phyloP scores from a whole-genome alignment of 306 rosid species.

The Alnus glutinosa region DNA sequence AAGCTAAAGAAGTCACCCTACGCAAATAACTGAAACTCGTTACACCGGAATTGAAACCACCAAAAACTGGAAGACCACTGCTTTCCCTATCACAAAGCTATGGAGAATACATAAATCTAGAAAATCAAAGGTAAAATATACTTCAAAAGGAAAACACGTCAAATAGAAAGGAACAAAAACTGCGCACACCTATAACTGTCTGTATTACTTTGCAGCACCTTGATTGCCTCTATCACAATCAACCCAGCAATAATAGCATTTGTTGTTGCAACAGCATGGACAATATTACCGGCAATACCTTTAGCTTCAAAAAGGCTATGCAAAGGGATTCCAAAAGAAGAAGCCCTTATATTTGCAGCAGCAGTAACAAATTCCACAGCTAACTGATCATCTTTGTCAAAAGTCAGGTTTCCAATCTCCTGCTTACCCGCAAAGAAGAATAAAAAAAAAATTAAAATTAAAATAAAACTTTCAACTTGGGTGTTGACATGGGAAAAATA shows the following conservation, averaged over 20 bases:
- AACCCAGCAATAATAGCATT: slow-evolving; percentile 95
- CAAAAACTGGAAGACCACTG: slow-evolving; percentile 8
- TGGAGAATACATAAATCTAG: neutral
- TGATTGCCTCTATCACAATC: slow-evolving; percentile 96
- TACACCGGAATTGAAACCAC: neutral
- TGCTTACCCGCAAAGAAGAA: slow-evolving; percentile 33
- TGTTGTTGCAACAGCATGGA: slow-evolving; percentile 98
- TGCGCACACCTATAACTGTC: slow-evolving; percentile 68
- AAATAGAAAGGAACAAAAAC: slow-evolving; percentile 17
- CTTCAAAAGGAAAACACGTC: slow-evolving; percentile 4
- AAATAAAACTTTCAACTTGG: neutral
- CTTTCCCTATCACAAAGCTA: neutral
- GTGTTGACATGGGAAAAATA: slow-evolving; percentile 7
- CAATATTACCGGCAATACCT: slow-evolving; percentile 99
- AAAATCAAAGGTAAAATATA: neutral
- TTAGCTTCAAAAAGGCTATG: slow-evolving; percentile 98
- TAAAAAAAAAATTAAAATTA: neutral
- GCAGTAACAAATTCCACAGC: slow-evolving; percentile 98
- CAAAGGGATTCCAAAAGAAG: slow-evolving; percentile 88
- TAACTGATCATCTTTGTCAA: slow-evolving; percentile 98
- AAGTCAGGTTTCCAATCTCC: slow-evolving; percentile 87
- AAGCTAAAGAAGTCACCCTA: neutral
- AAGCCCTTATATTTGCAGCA: slow-evolving; percentile 93
- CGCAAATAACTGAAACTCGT: neutral
- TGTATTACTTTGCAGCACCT: slow-evolving; percentile 77